These are phyloP conservation scores for Tulasnella sp. DNA, from an alignment of 768 basidiomycete species.

Conservation along the genomic window DNA sequence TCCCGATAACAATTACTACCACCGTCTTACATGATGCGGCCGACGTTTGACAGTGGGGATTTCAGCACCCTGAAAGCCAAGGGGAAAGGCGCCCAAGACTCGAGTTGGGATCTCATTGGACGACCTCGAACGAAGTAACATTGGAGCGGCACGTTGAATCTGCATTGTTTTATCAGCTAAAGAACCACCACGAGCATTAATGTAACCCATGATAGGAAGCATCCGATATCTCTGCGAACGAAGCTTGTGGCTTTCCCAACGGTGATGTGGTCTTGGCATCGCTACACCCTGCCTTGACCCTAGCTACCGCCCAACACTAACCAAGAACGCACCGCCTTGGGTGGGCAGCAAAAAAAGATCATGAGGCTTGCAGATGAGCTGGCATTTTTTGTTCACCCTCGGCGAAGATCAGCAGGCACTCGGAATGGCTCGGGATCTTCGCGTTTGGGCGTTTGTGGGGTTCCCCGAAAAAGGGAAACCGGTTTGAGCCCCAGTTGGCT, in stretches of 20 bases:
- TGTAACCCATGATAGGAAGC: not conserved
- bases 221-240: not conserved
- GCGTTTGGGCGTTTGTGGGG: too few relatives aligned
- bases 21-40: not conserved
- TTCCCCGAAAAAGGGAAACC: too few relatives aligned
- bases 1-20: not conserved
- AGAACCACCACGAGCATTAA: not conserved
- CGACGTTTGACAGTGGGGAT: not conserved
- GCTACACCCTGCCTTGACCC: not conserved
- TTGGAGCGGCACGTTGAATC: not conserved
- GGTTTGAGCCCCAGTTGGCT: too few relatives aligned
- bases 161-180: not conserved
- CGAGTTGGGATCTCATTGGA: not conserved
- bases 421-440: not conserved
- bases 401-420: not conserved
- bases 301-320: not conserved
- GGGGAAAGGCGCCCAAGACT: not conserved
- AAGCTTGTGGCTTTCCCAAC: not conserved
- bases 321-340: not conserved
- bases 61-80: not conserved
- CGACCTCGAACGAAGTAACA: not conserved
- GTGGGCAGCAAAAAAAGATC: not conserved
- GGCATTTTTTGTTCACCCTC: not conserved
- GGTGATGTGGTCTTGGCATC: not conserved
- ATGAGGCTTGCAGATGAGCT: not conserved